A percentile compares a stretch with the other conserved stretches of the same genome.
phyloP scores from a whole-genome alignment of 257 asterid genomes.

The Voacanga thouarsii region DNA sequence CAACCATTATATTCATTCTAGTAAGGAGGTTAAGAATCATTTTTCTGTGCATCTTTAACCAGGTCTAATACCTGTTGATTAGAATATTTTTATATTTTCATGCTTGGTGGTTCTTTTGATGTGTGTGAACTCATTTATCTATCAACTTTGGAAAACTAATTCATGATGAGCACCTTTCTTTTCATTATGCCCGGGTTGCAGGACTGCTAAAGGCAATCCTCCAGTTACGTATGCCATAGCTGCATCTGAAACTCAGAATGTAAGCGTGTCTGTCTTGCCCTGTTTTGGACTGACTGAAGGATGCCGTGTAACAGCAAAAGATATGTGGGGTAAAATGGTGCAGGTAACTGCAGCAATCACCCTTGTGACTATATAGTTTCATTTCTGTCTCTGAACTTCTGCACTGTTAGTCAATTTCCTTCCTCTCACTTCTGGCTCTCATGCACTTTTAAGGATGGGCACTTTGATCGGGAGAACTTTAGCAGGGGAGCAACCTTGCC shows the following conservation, averaged over 20 bases:
- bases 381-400: background rate
- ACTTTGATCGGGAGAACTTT: slow-evolving; percentile 78
- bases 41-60: background rate
- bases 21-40: background rate
- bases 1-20: background rate
- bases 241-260: slow-evolving; percentile 97
- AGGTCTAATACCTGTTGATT: background rate
- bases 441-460: slow-evolving; percentile 61
- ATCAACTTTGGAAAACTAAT: background rate
- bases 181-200: slow-evolving; percentile 33
- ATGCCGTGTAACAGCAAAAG: slow-evolving; percentile 82
- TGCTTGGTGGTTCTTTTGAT: background rate
- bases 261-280: slow-evolving; percentile 86
- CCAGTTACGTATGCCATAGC: slow-evolving; percentile 95
- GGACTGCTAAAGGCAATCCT: slow-evolving; percentile 87
- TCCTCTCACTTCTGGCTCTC: background rate
- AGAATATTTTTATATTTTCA: background rate
- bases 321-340: slow-evolving; percentile 90
- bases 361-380: background rate
- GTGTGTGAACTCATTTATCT: background rate
- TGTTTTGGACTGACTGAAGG: slow-evolving; percentile 85
- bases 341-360: slow-evolving; percentile 46
- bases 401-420: background rate
- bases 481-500: slow-evolving; percentile 75
- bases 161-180: background rate